Conservation (phyloP, 345 rosid genomes). For the Acer saccharum region DNA sequence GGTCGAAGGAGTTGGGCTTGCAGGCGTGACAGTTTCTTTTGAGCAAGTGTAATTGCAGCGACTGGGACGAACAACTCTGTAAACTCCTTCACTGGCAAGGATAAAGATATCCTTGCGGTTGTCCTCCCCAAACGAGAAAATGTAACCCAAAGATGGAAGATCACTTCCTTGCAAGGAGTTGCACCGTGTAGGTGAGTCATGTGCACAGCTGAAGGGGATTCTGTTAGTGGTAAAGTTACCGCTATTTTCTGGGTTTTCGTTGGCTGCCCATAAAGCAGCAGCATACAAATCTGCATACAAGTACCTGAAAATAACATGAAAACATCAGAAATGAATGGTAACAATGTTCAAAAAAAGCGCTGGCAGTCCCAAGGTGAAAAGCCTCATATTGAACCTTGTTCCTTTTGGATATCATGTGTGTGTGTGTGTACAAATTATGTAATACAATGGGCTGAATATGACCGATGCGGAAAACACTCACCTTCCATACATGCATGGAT, state of each 20-base stretch:
- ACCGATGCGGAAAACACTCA: conserved; percentile 20
- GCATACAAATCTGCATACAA: conserved; percentile 85
- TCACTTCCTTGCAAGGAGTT: conserved; percentile 47
- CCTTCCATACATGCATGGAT: conserved; percentile 88
- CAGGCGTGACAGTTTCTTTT: conserved; percentile 54
- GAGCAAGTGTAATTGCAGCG: conserved; percentile 81
- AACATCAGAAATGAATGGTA: neutral
- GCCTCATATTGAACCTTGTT: neutral
- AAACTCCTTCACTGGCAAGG: conserved; percentile 72
- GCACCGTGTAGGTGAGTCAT: conserved; percentile 74
- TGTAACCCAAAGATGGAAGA: conserved; percentile 63
- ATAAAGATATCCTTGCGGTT: conserved; percentile 71
- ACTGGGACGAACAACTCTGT: conserved; percentile 77
- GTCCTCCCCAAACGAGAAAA: conserved; percentile 85
- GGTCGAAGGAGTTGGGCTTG: conserved; percentile 42
- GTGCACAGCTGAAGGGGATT: conserved; percentile 66
- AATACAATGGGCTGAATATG: neutral
- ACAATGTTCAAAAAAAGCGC: neutral
- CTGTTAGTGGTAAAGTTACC: conserved; percentile 63
- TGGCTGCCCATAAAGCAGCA: conserved; percentile 64
- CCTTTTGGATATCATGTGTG: neutral
- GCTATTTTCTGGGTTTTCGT: conserved; percentile 66
- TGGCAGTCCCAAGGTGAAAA: neutral
- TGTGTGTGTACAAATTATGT: neutral
- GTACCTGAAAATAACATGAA: conserved; percentile 53